Base-by-base conservation (phyloP, 2,329 filamentous ascomycete species). In the Fusarium citri region DNA sequence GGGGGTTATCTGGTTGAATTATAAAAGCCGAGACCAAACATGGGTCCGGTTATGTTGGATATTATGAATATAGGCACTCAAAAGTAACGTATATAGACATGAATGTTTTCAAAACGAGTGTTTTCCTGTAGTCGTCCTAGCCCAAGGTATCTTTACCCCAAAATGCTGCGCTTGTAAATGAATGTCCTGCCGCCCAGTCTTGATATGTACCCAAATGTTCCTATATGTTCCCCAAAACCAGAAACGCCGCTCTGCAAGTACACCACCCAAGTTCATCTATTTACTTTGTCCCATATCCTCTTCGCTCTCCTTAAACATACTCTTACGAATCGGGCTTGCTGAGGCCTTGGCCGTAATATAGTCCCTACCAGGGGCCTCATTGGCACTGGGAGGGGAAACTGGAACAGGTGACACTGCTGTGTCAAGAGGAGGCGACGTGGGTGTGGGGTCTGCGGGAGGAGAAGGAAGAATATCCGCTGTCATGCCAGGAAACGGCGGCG, bases 221-320 rank as follows among this genome's bases (percentile, higher is more conserved):
- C 59, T 22, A 22, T 40, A 42, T 45, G 22, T 25, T 51, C 43
- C 30, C 46, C 20, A 40, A 46, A 16, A 22, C 15, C 42, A 25
- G 59, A 65, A 73, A 76, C 69, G 67, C 75, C 72, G 28, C 59
- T 26, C 45, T 57, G 26, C 31, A 8, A 59, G 40, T 30, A 53
- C 30, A 28, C 25, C 5, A 20, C n/a, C 12, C n/a, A 53, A 53
- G 25, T 18, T 48, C 5, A 26, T 25, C 68, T 56, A 68, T 53
- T 65, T 69, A 25, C 55, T 40, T 59, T 76, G 72, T 12, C 72
- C 76, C 74, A 81, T 76, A 70, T 84, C 82, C 42, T 83, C 81
- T 28, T 77, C 75, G n/a, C 77, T 79, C 70, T 83, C 82, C 9
- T 76, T 73, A 43, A 84, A 84, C 41, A 82, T 78, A 28, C 82